Conservation (phyloP, 2,329 filamentous ascomycete genomes). For the Penicillium sp. region DNA sequence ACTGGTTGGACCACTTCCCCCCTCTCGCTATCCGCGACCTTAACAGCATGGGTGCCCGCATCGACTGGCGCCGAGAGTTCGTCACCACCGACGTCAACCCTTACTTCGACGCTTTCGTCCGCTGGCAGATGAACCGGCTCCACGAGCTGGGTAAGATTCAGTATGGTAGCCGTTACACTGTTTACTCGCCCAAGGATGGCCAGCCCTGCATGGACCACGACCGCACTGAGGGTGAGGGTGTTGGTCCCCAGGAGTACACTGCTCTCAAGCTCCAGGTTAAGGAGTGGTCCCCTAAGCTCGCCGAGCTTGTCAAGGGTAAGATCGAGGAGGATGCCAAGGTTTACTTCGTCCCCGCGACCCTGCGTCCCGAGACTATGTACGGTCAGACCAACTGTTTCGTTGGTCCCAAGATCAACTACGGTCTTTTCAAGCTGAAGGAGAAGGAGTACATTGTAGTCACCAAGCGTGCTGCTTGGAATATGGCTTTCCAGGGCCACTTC, state of each 20-base stretch:
- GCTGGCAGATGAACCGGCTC: conserved; percentile 95
- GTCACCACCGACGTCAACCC: conserved; percentile 96
- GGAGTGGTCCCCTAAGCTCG: conserved; percentile 79
- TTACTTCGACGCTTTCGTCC: conserved; percentile 91
- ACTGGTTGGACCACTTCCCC: conserved; percentile 93
- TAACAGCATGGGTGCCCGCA: conserved; percentile 76
- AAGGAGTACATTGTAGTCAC: conserved; percentile 83
- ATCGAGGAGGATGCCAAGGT: conserved; percentile 76
- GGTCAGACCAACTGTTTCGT: conserved; percentile 96
- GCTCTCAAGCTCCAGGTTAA: conserved; percentile 87
- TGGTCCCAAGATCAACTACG: conserved; percentile 84
- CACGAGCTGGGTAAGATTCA: conserved; percentile 89
- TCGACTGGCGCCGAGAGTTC: conserved; percentile 91
- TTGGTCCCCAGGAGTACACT: conserved; percentile 87
- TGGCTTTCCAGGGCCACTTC: conserved; percentile 91
- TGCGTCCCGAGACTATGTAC: conserved; percentile 98
- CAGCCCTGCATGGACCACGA: conserved; percentile 89
- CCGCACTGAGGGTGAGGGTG: conserved; percentile 74
- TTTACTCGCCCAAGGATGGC: conserved; percentile 87
- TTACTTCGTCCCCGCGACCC: conserved; percentile 86
- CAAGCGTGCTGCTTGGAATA: conserved; percentile 82
- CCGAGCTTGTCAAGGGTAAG: conserved; percentile 70
- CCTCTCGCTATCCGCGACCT: conserved; percentile 75
- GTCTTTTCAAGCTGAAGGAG: conserved; percentile 75
- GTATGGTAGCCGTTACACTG: conserved; percentile 88